Conservation (phyloP, 2,329 filamentous ascomycete genomes). For the Passalora sequoiae region DNA sequence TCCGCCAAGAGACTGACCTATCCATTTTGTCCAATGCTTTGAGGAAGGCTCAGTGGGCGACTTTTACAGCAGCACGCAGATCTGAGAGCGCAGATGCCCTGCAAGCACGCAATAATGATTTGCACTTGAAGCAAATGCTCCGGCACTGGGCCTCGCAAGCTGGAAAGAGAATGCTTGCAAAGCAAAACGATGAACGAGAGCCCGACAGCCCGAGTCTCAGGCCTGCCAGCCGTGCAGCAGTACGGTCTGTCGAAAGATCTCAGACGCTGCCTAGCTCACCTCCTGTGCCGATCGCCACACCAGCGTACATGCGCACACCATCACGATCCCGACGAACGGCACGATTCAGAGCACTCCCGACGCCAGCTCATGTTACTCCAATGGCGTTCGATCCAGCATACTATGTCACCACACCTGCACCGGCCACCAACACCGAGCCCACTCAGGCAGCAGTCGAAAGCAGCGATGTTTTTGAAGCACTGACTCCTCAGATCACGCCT, state of each 20-base stretch:
- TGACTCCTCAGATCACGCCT: slow-evolving; percentile 36
- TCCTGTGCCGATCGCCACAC: slow-evolving; percentile 20
- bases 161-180: slow-evolving; percentile 22
- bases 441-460: slow-evolving; percentile 8
- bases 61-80: slow-evolving; percentile 51
- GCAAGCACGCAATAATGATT: slow-evolving; percentile 49
- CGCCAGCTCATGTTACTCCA: slow-evolving; percentile 29
- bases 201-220: slow-evolving; percentile 30
- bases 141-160: slow-evolving; percentile 51
- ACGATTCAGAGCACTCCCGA: slow-evolving; percentile 30
- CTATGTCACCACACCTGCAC: slow-evolving; percentile 27
- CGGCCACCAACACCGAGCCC: slow-evolving; percentile 12
- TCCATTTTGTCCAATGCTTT: slow-evolving; percentile 45
- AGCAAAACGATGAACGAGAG: slow-evolving; percentile 17
- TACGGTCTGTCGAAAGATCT: slow-evolving; percentile 21
- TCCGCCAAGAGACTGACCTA: slow-evolving; percentile 45
- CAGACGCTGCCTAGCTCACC: slow-evolving; percentile 17
- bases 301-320: slow-evolving; percentile 44
- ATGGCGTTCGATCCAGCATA: slow-evolving; percentile 28
- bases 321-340: slow-evolving; percentile 28
- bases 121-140: slow-evolving; percentile 53
- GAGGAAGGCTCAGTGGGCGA: slow-evolving; percentile 53
- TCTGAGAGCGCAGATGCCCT: slow-evolving; percentile 51
- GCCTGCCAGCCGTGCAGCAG: slow-evolving; percentile 28
- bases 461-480: slow-evolving; percentile 16